Conservation (phyloP, 2,329 filamentous ascomycete genomes). For the Diatrype stigma region DNA sequence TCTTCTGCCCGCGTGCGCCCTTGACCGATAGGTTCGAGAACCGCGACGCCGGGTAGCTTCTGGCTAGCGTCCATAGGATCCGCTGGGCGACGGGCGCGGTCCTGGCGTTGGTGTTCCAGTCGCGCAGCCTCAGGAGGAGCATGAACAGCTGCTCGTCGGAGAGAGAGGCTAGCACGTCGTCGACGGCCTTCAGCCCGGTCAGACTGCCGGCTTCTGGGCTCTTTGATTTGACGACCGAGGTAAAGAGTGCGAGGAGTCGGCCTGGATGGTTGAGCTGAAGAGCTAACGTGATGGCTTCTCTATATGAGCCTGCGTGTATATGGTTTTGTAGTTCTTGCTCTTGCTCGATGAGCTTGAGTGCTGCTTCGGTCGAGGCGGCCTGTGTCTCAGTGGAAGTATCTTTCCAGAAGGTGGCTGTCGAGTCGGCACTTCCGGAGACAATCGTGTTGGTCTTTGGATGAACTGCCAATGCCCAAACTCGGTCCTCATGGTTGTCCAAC, state of each 20-base stretch:
- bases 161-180: slow-evolving; percentile 74
- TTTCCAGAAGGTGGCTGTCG: slow-evolving; percentile 90
- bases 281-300: slow-evolving; percentile 87
- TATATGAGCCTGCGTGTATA: slow-evolving; percentile 81
- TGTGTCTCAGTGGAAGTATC: slow-evolving; percentile 84
- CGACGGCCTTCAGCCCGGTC: slow-evolving; percentile 66
- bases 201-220: slow-evolving; percentile 59
- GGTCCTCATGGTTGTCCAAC: slow-evolving; percentile 93
- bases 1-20: slow-evolving; percentile 55
- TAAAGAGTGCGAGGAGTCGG: slow-evolving; percentile 79
- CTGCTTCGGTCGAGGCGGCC: slow-evolving; percentile 66
- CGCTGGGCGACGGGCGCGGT: slow-evolving; percentile 82
- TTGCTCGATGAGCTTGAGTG: slow-evolving; percentile 80
- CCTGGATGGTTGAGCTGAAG: slow-evolving; percentile 93
- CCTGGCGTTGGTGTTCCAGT: slow-evolving; percentile 96
- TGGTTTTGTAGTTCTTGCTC: slow-evolving; percentile 94
- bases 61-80: slow-evolving; percentile 74
- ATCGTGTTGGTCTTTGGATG: slow-evolving; percentile 67
- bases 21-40: slow-evolving; percentile 67
- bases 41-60: slow-evolving; percentile 73
- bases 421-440: slow-evolving; percentile 88
- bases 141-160: slow-evolving; percentile 82
- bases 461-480: slow-evolving; percentile 85
- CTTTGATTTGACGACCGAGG: slow-evolving; percentile 64
- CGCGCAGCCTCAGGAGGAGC: slow-evolving; percentile 75